Base-by-base conservation (phyloP, 768 basidiomycete genomes). In the Suillus alpinus region DNA sequence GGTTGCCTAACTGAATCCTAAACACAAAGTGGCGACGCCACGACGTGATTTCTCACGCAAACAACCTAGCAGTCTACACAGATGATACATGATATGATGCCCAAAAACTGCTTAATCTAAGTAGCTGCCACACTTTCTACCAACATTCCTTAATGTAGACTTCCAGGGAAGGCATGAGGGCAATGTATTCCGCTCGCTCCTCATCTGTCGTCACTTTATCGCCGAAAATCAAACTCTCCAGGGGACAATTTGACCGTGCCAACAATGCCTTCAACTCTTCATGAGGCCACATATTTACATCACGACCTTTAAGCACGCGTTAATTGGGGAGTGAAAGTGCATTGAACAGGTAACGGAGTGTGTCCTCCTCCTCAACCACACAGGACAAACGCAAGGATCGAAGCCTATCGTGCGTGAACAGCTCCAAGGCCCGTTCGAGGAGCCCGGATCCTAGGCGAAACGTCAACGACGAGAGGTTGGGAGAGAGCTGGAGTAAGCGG, bases 401-500 rank as follows among this genome's bases (percentile, higher is more conserved):
- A 1, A 68, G 59, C 6, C n/a, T 39, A 16, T 58, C 4, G 5
- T 69, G 69, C 0, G 39, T 59, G 26, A 69, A 34, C 3, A 26
- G 26, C 8, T 49, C 14, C 10, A 32, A 32, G 6, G 31, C 6
- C 5, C 10, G 31, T 20, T 1, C 1, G 18, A 32, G 29, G 7
- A 16, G 13, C 46, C 50, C 3, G 2, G 50, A 13, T 4, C 12
- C n/a, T 1, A 34, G 12, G 13, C 13, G 0, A 20, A 20, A 20
- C n/a, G 13, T 20, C 6, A 34, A n/a, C 32, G 50, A 51, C n/a
- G 50, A 59, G 37, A 71, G 65, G 43, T 58, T 39, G 4, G 68
- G 67, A 32, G 67, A 71, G 47, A 63, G 60, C 1, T 51, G 36
- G 20, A 69, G 70, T 18, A 69, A 59, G 3, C 26, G 40, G 1